Conservation (phyloP, 2,329 filamentous ascomycete species). For the Lomentospora prolificans region DNA sequence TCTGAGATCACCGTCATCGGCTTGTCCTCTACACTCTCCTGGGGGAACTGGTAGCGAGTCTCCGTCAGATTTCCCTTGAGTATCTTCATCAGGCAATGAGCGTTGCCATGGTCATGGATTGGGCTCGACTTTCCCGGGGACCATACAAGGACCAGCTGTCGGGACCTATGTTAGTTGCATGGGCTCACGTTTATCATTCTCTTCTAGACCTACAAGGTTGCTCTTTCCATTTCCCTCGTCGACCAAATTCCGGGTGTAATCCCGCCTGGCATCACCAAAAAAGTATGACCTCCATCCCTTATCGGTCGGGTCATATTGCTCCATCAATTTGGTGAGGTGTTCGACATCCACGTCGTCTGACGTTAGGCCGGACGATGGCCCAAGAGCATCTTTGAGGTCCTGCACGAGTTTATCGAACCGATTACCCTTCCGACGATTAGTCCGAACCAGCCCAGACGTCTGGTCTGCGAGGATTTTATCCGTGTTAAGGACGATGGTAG, state of each 20-base stretch:
- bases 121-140: conserved; percentile 71
- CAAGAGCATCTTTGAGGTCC: conserved; percentile 64
- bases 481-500: conserved; percentile 1
- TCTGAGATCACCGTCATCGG: conserved; percentile 58
- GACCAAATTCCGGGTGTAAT: conserved; percentile 82
- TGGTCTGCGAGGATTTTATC: conserved; percentile 2
- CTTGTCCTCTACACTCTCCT: conserved; percentile 31
- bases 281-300: conserved; percentile 68
- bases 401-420: conserved; percentile 61
- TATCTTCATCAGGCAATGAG: conserved; percentile 89
- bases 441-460: not conserved
- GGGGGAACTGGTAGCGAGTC: conserved; percentile 69
- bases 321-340: conserved; percentile 64
- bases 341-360: conserved; percentile 72
- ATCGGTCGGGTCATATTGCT: conserved; percentile 58
- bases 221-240: conserved; percentile 78
- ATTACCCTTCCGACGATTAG: conserved; percentile 2
- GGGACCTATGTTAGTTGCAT: not conserved
- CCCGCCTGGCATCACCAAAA: conserved; percentile 56
- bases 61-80: conserved; percentile 71
- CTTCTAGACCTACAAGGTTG: conserved; percentile 48
- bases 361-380: conserved; percentile 70
- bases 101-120: conserved; percentile 82
- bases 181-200: not conserved
- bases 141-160: conserved; percentile 79